Base-by-base conservation (phyloP, 345 rosid genomes). In the Eucalyptus brandiana region DNA sequence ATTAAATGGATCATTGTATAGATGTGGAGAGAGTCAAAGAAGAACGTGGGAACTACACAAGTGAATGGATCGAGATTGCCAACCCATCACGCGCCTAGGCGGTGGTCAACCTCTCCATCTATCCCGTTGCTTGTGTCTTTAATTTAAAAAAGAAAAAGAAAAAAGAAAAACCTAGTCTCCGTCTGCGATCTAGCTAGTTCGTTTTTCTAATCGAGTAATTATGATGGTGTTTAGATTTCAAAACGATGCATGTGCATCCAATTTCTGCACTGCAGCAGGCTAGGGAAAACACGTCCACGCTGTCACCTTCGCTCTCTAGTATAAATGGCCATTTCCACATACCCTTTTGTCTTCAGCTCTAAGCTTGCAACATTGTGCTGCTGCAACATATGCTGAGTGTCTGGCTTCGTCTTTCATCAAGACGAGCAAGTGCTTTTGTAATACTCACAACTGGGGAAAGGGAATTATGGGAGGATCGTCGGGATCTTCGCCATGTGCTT, bases 401-500 rank as follows among this genome's bases (percentile, higher is more conserved):
- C 85, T 40, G 85, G 51, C 56, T 50, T 40, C 85, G 40, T 69
- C 80, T 45, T 47, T 9, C 47, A 42, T 40, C 28, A 76, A 21
- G 13, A 76, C 44, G 21, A 26, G 40, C 44, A 4, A 42, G 85
- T 76, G 28, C 42, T 40, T 21, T 53, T 4, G 45, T 53, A 19
- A 86, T 53, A 86, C 45, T 21, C 45, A 51, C 19, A 34, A 48
- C 37, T 32, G 34, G 47, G n/a, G 26, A 19, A 72, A 17, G 21
- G 47, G 58, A 65, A 30, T 40, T 76, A 93, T 93, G 94, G 94
- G 91, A 30, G 94, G 93, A 60, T 92, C 90, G 42, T 76, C 83
- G 7, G 83, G 83, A 37, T 76, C 85, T 37, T 92, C 96, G 26
- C 97, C 97, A 32, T 95, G 97, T 58, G 97, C 97, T n/a, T 95